Percentiles rank a stretch among this genome's conserved stretches.
Conservation (phyloP, 1,139 yeast species). For the Candida labiduridarum region DNA sequence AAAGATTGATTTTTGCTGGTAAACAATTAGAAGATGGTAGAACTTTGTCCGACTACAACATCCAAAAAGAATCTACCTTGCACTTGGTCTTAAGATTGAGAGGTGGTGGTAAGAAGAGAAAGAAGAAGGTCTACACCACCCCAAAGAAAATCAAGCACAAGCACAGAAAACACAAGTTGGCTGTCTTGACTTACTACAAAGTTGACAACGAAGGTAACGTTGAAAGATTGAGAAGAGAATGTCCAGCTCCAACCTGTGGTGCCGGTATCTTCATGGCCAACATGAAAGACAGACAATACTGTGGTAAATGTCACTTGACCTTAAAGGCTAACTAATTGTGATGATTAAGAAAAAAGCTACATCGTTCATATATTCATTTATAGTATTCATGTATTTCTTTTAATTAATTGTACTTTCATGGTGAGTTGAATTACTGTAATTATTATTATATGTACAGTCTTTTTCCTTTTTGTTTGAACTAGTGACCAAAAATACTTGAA, state of each 20-base stretch:
- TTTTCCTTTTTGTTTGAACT: too few species aligned
- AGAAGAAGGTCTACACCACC: conserved; percentile 99
- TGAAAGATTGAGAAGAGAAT: conserved; percentile 98
- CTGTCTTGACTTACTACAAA: conserved; percentile 99
- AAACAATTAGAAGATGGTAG: conserved; percentile 99
- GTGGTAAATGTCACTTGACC: conserved; percentile 99
- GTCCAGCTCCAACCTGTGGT: conserved; percentile 93
- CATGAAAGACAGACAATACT: conserved; percentile 99
- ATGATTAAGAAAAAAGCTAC: not conserved
- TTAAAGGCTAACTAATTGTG: conserved; percentile 57
- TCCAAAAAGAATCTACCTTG: conserved; percentile 98
- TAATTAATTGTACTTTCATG: not conserved
- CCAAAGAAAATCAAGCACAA: conserved; percentile 99
- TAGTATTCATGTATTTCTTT: not conserved
- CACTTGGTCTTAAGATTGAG: conserved; percentile 98
- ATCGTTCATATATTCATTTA: not conserved
- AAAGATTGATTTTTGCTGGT: conserved; percentile 99
- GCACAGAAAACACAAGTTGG: conserved; percentile 99
- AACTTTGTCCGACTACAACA: conserved; percentile 99
- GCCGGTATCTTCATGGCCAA: conserved; percentile 99
- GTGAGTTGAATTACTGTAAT: not conserved
- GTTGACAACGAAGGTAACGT: conserved; percentile 98
- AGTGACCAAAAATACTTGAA: too few species aligned
- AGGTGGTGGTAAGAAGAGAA: conserved; percentile 99
- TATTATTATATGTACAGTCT: too few species aligned